phyloP scores from a whole-genome alignment of 306 rosid genomes.

The Aeschynomene evenia region DNA sequence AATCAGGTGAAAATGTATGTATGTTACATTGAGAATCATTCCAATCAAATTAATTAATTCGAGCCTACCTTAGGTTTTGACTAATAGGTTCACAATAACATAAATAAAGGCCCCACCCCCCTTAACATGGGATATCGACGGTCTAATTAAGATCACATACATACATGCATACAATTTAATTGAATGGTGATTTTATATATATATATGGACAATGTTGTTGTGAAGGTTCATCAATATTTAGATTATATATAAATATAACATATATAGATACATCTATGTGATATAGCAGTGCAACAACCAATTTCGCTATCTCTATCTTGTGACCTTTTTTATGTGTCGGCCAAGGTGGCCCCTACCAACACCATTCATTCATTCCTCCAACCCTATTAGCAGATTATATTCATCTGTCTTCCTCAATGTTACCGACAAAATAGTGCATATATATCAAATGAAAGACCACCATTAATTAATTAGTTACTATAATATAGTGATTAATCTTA shows the following conservation, averaged over 20 bases:
- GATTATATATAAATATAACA: no score
- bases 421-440: constrained; percentile 72
- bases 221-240: not conserved
- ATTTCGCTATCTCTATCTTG: constrained; percentile 23
- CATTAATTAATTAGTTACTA: no score
- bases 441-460: no score
- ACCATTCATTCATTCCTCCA: constrained; percentile 3
- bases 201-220: not conserved
- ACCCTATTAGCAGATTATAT: no score
- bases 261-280: not conserved
- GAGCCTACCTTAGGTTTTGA: no score
- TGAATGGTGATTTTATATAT: not conserved
- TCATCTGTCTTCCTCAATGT: constrained; percentile 9
- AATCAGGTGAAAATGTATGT: no score
- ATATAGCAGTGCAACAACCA: not conserved
- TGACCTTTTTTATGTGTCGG: constrained; percentile 50
- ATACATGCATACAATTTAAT: not conserved
- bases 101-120: not conserved
- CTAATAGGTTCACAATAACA: not conserved
- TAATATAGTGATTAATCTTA: no score
- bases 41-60: no score
- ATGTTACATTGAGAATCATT: no score
- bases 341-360: constrained; percentile 40
- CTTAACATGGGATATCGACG: not conserved
- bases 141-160: not conserved